Conservation (phyloP, 306 rosid species). For the Arachis stenosperma region DNA sequence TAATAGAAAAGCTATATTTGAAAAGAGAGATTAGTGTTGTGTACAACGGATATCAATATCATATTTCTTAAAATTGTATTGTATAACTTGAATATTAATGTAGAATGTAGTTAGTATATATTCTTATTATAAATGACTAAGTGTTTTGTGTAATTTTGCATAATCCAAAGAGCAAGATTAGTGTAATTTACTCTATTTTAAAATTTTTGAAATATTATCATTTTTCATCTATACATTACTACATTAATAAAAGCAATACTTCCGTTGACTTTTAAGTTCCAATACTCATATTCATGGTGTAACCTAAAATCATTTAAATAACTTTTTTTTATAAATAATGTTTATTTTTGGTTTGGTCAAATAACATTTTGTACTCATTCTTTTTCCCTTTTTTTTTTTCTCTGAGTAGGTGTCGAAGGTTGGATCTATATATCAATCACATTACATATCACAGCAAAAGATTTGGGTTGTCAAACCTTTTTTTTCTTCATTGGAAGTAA, state of each 20-base stretch:
- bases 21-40: too few relatives aligned
- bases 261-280: background rate
- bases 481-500: constrained; percentile 17
- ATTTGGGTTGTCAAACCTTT: background rate
- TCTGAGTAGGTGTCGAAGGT: constrained; percentile 41
- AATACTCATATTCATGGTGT: background rate
- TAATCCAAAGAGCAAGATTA: too few relatives aligned
- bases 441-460: constrained; percentile 22
- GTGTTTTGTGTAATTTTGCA: too few relatives aligned
- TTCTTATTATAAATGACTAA: too few relatives aligned
- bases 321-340: background rate
- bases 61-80: too few relatives aligned
- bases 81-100: too few relatives aligned
- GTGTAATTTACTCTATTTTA: too few relatives aligned
- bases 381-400: constrained; percentile 1
- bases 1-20: too few relatives aligned
- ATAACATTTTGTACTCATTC: background rate
- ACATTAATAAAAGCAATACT: background rate
- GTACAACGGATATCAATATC: too few relatives aligned
- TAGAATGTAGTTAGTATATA: too few relatives aligned
- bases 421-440: constrained; percentile 5
- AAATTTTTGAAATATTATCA: too few relatives aligned
- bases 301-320: background rate
- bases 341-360: background rate
- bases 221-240: background rate